These are phyloP conservation scores for Cadophora gregata DNA, from an alignment of 2,329 filamentous ascomycete species.

Conservation along the genomic window DNA sequence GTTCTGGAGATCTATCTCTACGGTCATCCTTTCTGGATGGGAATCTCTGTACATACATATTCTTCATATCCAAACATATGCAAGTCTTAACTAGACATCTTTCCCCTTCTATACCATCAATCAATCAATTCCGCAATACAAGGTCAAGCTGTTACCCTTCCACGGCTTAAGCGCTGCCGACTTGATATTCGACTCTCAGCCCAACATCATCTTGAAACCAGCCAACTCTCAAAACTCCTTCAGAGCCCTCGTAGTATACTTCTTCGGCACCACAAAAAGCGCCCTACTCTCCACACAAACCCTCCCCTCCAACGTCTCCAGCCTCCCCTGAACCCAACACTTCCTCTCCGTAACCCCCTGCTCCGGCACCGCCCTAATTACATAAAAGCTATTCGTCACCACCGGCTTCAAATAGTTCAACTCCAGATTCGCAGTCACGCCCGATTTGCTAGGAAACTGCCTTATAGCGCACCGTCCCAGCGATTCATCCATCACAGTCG, in stretches of 20 bases:
- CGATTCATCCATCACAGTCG: slow-evolving; percentile 72
- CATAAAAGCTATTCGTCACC: slow-evolving; percentile 65
- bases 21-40: neutral
- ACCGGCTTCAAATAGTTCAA: slow-evolving; percentile 69
- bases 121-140: neutral
- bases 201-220: neutral
- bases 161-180: too few relatives aligned
- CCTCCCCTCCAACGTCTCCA: slow-evolving; percentile 61
- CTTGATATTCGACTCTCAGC: neutral
- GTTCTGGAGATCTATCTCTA: neutral
- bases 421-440: slow-evolving; percentile 62
- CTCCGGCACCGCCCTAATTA: slow-evolving; percentile 59
- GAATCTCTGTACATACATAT: neutral
- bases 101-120: neutral
- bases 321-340: slow-evolving; percentile 57
- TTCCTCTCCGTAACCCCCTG: slow-evolving; percentile 53
- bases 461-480: slow-evolving; percentile 66
- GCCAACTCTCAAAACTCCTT: slow-evolving; percentile 24
- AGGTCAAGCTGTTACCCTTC: neutral
- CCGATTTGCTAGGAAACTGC: slow-evolving; percentile 54
- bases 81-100: neutral
- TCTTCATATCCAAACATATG: neutral
- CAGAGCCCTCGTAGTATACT: slow-evolving; percentile 31
- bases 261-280: slow-evolving; percentile 64
- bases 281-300: slow-evolving; percentile 63